Base-by-base conservation (phyloP, 2,329 filamentous ascomycete genomes). In the Helminthosporium solani region DNA sequence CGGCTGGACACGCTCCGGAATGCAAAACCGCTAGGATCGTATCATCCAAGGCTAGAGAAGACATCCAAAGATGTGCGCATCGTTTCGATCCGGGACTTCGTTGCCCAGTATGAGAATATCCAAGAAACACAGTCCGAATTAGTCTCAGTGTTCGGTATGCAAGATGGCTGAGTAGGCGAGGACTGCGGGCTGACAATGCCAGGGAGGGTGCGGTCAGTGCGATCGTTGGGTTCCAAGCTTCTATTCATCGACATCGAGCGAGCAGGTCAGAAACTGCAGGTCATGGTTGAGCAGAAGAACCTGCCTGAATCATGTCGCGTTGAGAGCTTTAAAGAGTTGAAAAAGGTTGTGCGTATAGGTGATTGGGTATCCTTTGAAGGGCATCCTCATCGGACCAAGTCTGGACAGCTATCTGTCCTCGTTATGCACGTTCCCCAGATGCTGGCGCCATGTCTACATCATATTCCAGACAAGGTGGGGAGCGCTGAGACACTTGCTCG, bases 181-280 rank as follows among this genome's bases (percentile, higher is more conserved):
- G 39, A 19, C 6, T 21, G n/a, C 30, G 21, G 44, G 50, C 58
- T 71, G 55, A 72, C 54, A 43, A 52, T 45, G 65, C 66, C 75
- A 85, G 89, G 90, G 70, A 89, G 90, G 66, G 78, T 96, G 53
- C 78, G 79, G 61, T 84, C 84, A 37, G 80, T 87, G 64, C 87
- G 89, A 52, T 76, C 81, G 38, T 80, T 83, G 44, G 85, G 91
- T 56, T 85, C 82, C 58, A 89, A 87, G 71, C 83, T 99, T 58
- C 77, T 90, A 53, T 99, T 99, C 70, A 70, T 96, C 56, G 87
- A 94, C 70, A 74, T 97, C 40, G 77, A 84, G 56, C 84, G 90
- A 67, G 83, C 89, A 64, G 86, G 84, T 46, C 73, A 83, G 56
- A 81, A 79, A 53, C 70, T 95, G 27, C 94, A 99, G 72, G 79